Base-by-base conservation (phyloP, 2,329 filamentous ascomycete species). In the Thermomyces lanuginosus region DNA sequence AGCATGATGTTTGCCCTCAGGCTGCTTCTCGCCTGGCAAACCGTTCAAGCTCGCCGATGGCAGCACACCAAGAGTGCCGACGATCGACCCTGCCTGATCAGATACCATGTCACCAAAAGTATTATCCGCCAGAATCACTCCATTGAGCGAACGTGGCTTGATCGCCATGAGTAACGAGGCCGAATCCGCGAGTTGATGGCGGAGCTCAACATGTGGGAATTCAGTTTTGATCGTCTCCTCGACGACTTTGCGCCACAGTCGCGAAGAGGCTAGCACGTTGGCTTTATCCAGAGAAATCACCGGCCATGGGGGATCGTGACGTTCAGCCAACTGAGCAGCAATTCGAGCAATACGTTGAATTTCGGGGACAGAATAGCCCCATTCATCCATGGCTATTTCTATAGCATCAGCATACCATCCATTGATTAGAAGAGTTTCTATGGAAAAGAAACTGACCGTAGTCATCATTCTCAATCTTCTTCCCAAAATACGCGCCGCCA, bases 161-260 rank as follows among this genome's bases (percentile, higher is more conserved):
- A 86, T 92, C 44, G 92, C 72, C 71, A 92, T 77, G 39, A 92
- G 62, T 78, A 92, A 82, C 38, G 83, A 83, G 9, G 83, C 83
- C 27, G 72, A 80, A 57, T 92, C 84, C 42, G 92, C 91, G 21
- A 93, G 68, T 55, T 92, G 83, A 48, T 91, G 83, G 33, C 72
- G 66, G 11, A 86, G 55, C 58, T 76, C 71, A 23, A 92, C 59
- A 46, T 84, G 69, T 2, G 84, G 80, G 54, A 86, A 92, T 63
- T 92, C 84, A 28, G 70, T 69, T 39, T 63, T 65, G 62, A 91
- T 83, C 25, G 81, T 70, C 55, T 86, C 76, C 26, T 69, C 71
- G 23, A 92, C 76, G 2, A 79, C 76, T 55, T 76, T 80, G 33
- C 83, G 65, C 84, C 83, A 92, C 36, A 92, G 62, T 10, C 84